Percentiles rank a stretch among this genome's conserved stretches.
These are phyloP conservation scores for Sanghuangporus weigelae DNA, from an alignment of 1,284 basidiomycete species.

Conservation along the genomic window DNA sequence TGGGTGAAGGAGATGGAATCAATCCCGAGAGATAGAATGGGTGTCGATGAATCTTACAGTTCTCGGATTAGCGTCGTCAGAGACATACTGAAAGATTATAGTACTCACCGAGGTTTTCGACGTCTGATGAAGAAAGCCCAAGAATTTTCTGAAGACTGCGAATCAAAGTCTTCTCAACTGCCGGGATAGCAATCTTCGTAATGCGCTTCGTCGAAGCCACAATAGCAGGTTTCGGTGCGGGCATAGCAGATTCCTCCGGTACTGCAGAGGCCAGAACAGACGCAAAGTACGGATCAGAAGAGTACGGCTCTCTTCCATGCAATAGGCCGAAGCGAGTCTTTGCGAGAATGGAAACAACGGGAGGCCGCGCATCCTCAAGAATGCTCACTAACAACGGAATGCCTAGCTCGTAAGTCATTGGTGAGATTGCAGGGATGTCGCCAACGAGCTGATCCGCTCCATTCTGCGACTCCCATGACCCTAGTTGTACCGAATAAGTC, in stretches of 20 bases:
- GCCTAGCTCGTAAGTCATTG: constrained; percentile 25
- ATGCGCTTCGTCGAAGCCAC: not conserved
- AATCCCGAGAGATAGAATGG: constrained; percentile 12
- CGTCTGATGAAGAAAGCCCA: constrained; percentile 3
- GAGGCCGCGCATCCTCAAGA: not conserved
- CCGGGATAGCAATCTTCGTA: not conserved
- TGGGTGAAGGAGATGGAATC: constrained; percentile 17
- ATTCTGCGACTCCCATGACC: constrained; percentile 28
- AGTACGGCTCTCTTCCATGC: constrained; percentile 1
- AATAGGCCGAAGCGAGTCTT: constrained; percentile 1
- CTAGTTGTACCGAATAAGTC: constrained; percentile 28
- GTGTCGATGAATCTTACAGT: constrained; percentile 11
- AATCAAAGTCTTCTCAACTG: constrained; percentile 3
- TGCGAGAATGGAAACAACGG: not conserved
- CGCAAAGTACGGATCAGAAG: not conserved
- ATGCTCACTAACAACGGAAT: constrained; percentile 24
- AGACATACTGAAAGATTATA: not conserved
- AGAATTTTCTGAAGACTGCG: constrained; percentile 8
- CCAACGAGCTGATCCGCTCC: constrained; percentile 6
- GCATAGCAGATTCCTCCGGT: not conserved
- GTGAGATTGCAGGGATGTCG: not conserved
- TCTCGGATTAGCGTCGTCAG: not conserved
- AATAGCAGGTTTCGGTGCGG: not conserved
- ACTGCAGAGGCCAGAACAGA: not conserved
- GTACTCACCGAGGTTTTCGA: constrained; percentile 8